Evolutionary conservation across 2,329 filamentous ascomycete genomes (phyloP), one percentile per base, ranked within the genome.

Genomic region (Ophiostoma ips): DNA sequence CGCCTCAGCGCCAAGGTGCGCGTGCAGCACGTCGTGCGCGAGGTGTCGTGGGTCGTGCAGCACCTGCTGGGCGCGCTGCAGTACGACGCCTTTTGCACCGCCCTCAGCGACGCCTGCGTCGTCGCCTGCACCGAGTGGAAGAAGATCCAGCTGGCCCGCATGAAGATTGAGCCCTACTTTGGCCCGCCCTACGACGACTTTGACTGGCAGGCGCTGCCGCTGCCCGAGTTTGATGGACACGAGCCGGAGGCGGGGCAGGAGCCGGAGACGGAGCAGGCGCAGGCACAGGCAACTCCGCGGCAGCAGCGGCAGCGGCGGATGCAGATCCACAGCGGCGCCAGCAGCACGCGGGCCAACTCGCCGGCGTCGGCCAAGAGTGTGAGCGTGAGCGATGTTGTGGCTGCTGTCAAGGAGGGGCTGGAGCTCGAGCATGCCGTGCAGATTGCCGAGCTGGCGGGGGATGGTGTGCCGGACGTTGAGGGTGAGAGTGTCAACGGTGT

Each of bases 141-240:
- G 52, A 56, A 56, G 33, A 61, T 65, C 47, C 63, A 65, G 53
- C 31, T 55, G 4, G 59, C 63, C 5, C 40, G 53, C 3, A 60
- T 61, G 52, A 64, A 64, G 59, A 62, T 65, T 52, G 63, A 65
- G 58, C 61, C 62, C 3, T 64, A 64, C 53, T 64, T 64, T 50
- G 63, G 63, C 3, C 63, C 62, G 7, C 62, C 62, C 0, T 64
- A 60, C 44, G 62, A 64, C 48, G 60, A 64, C 50, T 64, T 59
- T 31, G 63, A 64, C 54, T 64, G 62, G 63, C 62, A 64, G 55
- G 59, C 61, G 4, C 52, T 64, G 37, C 62, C 63, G 49, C 57
- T 64, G 47, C 59, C 60, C 16, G 61, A 62, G 50, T 60, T 63
- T 13, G 47, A 53, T 33, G 40, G 28, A 28, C 24, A 30, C 24